Conservation (phyloP, 2,329 filamentous ascomycete species). For the Orbilia brochopaga region DNA sequence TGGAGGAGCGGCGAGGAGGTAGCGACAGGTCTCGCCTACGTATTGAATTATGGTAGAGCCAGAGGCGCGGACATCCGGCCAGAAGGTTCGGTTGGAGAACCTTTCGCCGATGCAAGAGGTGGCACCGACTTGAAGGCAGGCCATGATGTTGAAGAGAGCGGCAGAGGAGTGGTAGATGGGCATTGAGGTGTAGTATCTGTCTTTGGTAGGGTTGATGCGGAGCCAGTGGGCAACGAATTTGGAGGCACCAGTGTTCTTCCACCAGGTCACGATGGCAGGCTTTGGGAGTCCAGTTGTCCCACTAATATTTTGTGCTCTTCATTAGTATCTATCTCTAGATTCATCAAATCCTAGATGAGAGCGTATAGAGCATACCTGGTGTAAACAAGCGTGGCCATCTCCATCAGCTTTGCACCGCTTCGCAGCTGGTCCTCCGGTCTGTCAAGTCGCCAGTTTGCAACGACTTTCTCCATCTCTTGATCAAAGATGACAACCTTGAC, state of each 20-base stretch:
- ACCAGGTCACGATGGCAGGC: constrained; percentile 76
- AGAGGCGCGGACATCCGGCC: constrained; percentile 73
- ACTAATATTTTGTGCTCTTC: constrained; percentile 55
- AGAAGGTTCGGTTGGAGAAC: constrained; percentile 79
- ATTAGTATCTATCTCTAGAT: constrained; percentile 56
- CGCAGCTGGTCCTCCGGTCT: constrained; percentile 52
- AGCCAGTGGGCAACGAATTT: constrained; percentile 66
- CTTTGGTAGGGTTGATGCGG: constrained; percentile 64
- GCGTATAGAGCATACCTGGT: constrained; percentile 60
- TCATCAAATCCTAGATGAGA: neutral
- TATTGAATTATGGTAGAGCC: constrained; percentile 81
- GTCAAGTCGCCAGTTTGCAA: constrained; percentile 59
- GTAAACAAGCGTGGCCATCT: constrained; percentile 78
- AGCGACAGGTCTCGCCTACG: constrained; percentile 85
- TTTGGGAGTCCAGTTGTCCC: constrained; percentile 87
- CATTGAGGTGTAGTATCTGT: constrained; percentile 83
- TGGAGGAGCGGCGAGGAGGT: constrained; percentile 72
- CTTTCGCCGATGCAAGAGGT: constrained; percentile 76
- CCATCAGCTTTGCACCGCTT: constrained; percentile 58
- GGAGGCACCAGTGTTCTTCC: constrained; percentile 66
- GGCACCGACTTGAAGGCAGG: constrained; percentile 66
- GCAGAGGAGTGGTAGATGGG: constrained; percentile 87
- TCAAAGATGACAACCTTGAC: constrained; percentile 68
- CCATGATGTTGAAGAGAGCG: constrained; percentile 70
- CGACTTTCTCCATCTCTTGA: constrained; percentile 65